Evolutionary conservation across 306 rosid species (phyloP), one percentile per base, ranked within the genome.

Genomic region (Cucurbita argyrosperma): DNA sequence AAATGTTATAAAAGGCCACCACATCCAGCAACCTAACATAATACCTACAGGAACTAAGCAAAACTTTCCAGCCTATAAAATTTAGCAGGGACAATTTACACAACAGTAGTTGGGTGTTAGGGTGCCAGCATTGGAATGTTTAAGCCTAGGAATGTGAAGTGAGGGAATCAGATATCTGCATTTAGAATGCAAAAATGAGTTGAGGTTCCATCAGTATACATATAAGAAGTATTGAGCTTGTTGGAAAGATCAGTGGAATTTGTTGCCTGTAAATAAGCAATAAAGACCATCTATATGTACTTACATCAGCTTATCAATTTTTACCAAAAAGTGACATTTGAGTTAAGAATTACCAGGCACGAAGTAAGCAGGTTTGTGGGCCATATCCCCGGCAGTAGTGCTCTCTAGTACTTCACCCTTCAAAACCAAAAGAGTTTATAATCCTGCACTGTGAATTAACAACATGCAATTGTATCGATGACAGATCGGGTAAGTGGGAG

Each of bases 341-440:
- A 26, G 52, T 59, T 15, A 69, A 76, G 43, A 61, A 58, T 87
- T 95, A 95, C 99, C 99, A 6, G 99, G 99, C 75, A 95, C 97
- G 82, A 95, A 95, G 84, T 91, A 95, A 58, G 96, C 96, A 74
- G 99, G 97, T 78, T 91, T 91, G 74, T 95, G 99, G 80, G 99
- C 99, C 97, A 95, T 87, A 78, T 91, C 93, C 77, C 96, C 96
- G 19, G 88, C 93, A 37, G 88, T 82, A 46, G 89, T 89, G 82
- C 84, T 89, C 80, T 95, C 97, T 59, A 95, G 89, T 53, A 86
- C 87, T 76, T 88, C 97, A 15, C 97, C 97, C 99, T 95, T 89
- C 89, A 95, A 95, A 69, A 91, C 83, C 77, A 58, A 88, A 89
- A 89, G 80, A 87, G 76, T 77, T 78, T 67, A 81, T 75, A 82